Evolutionary conservation across 192 early-diverging fungal genomes (phyloP).

Genomic region (Chytriomyces sp.): DNA sequence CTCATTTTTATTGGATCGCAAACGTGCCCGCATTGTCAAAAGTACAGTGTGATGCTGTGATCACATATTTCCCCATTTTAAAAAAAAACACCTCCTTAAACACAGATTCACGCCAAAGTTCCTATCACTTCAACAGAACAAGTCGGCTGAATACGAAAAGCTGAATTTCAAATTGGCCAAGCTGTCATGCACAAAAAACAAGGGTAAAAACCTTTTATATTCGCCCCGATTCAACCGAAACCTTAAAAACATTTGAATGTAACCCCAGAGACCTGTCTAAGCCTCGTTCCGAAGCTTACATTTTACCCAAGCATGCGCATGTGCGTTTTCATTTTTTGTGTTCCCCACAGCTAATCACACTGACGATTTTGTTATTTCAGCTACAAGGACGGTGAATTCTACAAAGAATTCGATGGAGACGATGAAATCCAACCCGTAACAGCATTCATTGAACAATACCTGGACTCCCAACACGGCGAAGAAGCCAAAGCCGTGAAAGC

Average conservation of each 20-base stretch:
- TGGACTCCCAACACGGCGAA: conserved; percentile 1
- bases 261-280: not conserved
- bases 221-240: no score
- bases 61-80: no score
- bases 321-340: not conserved
- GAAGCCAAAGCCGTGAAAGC: conserved; percentile 22
- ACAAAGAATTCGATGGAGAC: conserved; percentile 18
- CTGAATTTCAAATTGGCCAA: conserved; percentile 16
- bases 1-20: conserved; percentile 20
- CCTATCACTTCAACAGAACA: not conserved
- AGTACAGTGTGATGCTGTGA: no score
- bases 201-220: not conserved
- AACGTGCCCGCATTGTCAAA: conserved; percentile 23
- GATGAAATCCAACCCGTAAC: conserved; percentile 14
- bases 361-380: no score
- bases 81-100: not conserved
- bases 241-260: no score
- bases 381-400: conserved; percentile 19
- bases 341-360: not conserved
- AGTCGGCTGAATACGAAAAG: not conserved
- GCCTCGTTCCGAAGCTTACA: not conserved
- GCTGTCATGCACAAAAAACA: conserved; percentile 14
- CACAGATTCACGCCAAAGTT: conserved; percentile 28
- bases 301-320: conserved; percentile 28
- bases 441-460: conserved; percentile 6